Evolutionary conservation across 2,329 filamentous ascomycete genomes (phyloP).

Genomic region (Arthrobotrys sphaeroides): DNA sequence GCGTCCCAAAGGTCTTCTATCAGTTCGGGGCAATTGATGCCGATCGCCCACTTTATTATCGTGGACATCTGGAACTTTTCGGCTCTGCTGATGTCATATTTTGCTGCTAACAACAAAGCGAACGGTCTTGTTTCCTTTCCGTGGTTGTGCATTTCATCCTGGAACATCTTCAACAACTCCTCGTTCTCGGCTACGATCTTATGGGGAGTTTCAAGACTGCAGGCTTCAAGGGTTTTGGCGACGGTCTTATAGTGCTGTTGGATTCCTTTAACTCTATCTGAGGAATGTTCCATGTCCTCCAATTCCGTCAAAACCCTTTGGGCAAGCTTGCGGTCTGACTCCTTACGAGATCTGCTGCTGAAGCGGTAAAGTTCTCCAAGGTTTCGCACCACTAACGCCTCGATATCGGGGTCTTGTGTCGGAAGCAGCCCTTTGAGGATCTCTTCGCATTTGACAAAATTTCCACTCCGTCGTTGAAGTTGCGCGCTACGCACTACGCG

Average conservation of each 20-base stretch:
- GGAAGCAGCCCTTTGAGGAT: neutral
- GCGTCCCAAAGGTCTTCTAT: conserved; percentile 5
- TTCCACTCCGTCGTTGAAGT: neutral
- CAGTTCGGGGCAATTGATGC: neutral
- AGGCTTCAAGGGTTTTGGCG: neutral
- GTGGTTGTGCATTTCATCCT: neutral
- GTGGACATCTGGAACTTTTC: neutral
- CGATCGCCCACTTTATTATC: conserved; percentile 1
- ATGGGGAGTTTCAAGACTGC: neutral
- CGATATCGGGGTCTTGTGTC: neutral
- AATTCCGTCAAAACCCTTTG: neutral
- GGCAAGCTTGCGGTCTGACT: neutral
- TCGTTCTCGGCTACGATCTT: neutral
- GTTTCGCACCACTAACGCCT: neutral
- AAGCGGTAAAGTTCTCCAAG: conserved; percentile 18
- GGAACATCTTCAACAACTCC: neutral
- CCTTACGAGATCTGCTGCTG: neutral
- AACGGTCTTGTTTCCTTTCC: neutral
- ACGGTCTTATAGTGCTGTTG: neutral
- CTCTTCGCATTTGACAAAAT: neutral
- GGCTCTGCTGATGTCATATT: neutral
- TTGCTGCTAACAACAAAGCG: neutral
- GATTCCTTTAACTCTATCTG: neutral
- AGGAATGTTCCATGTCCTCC: neutral
- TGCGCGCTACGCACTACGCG: neutral